Base-by-base conservation (phyloP, 306 rosid genomes). In the Aeschynomene evenia region DNA sequence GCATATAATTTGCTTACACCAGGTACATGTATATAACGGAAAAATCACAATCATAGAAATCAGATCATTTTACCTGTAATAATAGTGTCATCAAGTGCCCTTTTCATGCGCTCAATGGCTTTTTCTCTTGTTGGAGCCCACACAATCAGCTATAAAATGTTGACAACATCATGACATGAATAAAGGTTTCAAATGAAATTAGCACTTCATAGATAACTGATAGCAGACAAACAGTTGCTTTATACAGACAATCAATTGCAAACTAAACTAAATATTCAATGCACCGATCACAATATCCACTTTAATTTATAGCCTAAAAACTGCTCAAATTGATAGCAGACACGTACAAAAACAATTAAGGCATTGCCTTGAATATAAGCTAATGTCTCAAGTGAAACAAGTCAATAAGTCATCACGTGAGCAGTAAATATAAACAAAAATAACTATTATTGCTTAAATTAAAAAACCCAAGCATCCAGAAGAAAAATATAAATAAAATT, bases 71-170 rank as follows among this genome's bases (percentile, higher is more conserved):
- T 67, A 94, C 99, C 99, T 24, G 95, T 91, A 74, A 94, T 94
- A 52, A 89, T 80, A 58, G 99, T 94, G 85, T 94, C 99, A 4
- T 87, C 74, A 39, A 94, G 99, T 72, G 99, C 99, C 79, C 99
- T 87, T 77, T 87, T 94, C 99, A 94, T 94, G 79, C 97, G 97
- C 6, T 89, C 91, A 51, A 94, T 87, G 50, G 99, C 99, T 83
- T 94, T 94, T 79, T 85, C 99, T 72, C 99, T 87, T 28, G 97
- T 91, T 63, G 99, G 99, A 84, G 99, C 99, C 99, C 99, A 94
- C 15, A 94, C 99, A 81, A 94, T 87, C 78, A 94, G 92, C 99
- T 94, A 50, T 24, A 85, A 58, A 67, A 76, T 6, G 55, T 57
- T 63, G 62, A 45, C 64, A 24, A 22, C 73, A 54, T 57, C 71